Conservation (phyloP, 495 filamentous ascomycete genomes). For the Xylaria venustula region DNA sequence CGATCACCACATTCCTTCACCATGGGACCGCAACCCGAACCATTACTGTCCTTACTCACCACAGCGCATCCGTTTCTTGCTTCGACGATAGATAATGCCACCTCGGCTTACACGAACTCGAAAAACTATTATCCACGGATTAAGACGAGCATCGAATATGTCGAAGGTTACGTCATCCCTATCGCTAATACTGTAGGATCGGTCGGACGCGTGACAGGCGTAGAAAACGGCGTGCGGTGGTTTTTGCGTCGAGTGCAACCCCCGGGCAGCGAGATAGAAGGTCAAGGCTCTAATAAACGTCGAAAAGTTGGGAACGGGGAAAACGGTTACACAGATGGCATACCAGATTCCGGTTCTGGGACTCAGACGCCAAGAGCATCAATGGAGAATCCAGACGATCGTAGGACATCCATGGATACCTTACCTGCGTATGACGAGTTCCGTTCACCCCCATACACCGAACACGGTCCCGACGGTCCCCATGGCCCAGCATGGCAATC, state of each 20-base stretch:
- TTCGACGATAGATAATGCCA: slow-evolving; percentile 75
- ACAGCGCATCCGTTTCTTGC: slow-evolving; percentile 76
- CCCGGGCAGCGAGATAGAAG: slow-evolving; percentile 40
- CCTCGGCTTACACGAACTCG: slow-evolving; percentile 75
- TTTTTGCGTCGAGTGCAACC: slow-evolving; percentile 55
- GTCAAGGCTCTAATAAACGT: slow-evolving; percentile 59
- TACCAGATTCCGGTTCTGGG: slow-evolving; percentile 28
- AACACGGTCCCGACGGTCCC: slow-evolving; percentile 28
- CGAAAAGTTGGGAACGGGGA: slow-evolving; percentile 54
- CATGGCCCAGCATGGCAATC: slow-evolving; percentile 64
- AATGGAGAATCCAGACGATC: slow-evolving; percentile 29
- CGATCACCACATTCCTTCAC: slow-evolving; percentile 25
- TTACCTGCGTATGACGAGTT: slow-evolving; percentile 79
- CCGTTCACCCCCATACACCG: slow-evolving; percentile 69
- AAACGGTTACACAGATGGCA: slow-evolving; percentile 29
- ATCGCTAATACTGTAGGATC: slow-evolving; percentile 80
- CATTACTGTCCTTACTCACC: slow-evolving; percentile 75
- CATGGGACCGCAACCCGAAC: slow-evolving; percentile 55
- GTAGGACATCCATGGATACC: slow-evolving; percentile 55
- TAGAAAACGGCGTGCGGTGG: slow-evolving; percentile 79
- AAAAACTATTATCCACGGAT: slow-evolving; percentile 87
- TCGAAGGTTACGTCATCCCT: slow-evolving; percentile 80
- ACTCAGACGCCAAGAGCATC: slow-evolving; percentile 27
- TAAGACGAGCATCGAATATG: slow-evolving; percentile 77
- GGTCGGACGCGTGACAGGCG: slow-evolving; percentile 76